Conservation (phyloP, 805 yeast genomes). For the Wickerhamomyces rabaulensis region DNA sequence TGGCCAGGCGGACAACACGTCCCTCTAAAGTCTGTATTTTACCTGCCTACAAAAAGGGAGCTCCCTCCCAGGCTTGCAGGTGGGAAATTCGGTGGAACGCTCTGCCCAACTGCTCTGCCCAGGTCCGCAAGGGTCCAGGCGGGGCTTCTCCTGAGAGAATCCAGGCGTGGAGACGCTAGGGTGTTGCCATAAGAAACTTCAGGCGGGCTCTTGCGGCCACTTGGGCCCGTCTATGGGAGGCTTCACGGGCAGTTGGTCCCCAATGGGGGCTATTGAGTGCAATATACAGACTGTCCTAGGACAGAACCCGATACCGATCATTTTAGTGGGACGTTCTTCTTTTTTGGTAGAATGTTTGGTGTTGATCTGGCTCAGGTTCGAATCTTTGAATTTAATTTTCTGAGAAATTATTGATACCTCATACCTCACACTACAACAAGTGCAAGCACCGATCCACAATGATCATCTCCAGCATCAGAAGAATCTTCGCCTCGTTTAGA, state of each 20-base stretch:
- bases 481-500: conserved; percentile 76
- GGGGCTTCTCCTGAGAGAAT: conserved; percentile 46
- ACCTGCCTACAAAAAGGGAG: conserved; percentile 26
- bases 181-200: conserved; percentile 49
- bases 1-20: conserved; percentile 21
- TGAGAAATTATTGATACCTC: too few species aligned
- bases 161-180: conserved; percentile 54
- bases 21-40: conserved; percentile 24
- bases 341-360: conserved; percentile 8
- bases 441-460: conserved; percentile 26
- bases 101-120: conserved; percentile 31
- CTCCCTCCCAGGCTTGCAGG: conserved; percentile 22
- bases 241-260: conserved; percentile 51
- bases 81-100: conserved; percentile 66
- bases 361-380: not conserved
- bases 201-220: not conserved
- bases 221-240: conserved; percentile 40
- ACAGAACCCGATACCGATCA: conserved; percentile 60
- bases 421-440: too few species aligned
- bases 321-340: conserved; percentile 38
- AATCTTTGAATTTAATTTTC: not conserved
- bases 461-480: conserved; percentile 70
- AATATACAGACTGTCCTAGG: conserved; percentile 42
- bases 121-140: not conserved
- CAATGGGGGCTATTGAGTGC: conserved; percentile 47